Evolutionary conservation across 768 basidiomycete genomes (phyloP), one percentile per base, ranked within the genome.

Genomic region (Tulasnella sp.): DNA sequence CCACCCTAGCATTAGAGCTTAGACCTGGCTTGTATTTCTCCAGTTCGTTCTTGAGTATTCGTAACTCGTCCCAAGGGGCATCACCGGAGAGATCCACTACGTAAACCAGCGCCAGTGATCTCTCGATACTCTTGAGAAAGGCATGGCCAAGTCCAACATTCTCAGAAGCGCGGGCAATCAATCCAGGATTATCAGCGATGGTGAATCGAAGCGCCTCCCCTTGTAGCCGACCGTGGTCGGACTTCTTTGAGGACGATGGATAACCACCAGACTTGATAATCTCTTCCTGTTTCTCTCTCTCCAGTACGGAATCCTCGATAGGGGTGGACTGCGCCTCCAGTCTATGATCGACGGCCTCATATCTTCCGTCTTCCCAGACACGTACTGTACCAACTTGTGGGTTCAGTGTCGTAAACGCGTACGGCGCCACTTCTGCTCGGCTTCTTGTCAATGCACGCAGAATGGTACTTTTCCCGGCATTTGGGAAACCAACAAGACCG

Each of bases 401-500:
- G 57, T 95, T 95, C 32, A 96, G 70, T 1, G 93, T 98, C 16
- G 95, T 96, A 66, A 98, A 98, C 1, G 88, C 83, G 62, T 95
- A 95, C 8, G 78, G 75, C 0, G 91, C 92, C 27, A 96, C 82
- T 59, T 85, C 83, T 4, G 78, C 84, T 62, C 84, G 72, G 3
- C 88, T 81, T 6, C 84, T 86, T 0, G 92, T 95, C 7, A 98
- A 68, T 0, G 90, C 91, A 16, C 87, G 79, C 3, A 98, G 70
- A 2, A 99, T 66, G 0, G 95, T 98, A 65, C 88, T 92, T 69
- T 88, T 86, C 25, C 82, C 93, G 0, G 86, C 89, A 58, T 96
- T 99, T 5, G 95, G 95, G 69, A 95, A 80, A 0, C 95, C 95
- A 2, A 99, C 91, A 16, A 99, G 70, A 0, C 89, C 95, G n/a